phyloP scores from a whole-genome alignment of 2,329 filamentous ascomycete species.

The Tolypocladium inflatum region DNA sequence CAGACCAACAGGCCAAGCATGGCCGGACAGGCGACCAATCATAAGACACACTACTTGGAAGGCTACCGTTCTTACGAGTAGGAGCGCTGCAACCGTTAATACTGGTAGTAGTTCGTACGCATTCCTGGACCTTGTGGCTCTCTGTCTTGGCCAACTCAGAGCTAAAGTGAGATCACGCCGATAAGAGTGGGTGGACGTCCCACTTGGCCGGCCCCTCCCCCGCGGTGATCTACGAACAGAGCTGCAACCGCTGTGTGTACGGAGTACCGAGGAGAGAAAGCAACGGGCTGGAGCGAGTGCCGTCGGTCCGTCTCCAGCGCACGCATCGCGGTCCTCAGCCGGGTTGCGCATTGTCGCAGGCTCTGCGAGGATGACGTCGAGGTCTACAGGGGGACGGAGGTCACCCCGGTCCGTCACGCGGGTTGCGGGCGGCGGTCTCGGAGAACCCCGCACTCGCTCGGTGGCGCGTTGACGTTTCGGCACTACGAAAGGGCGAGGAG shows the following conservation, averaged over 20 bases:
- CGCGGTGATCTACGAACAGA: neutral
- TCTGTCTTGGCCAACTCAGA: neutral
- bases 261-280: too few relatives aligned
- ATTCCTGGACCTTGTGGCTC: neutral
- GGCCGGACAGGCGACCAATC: too few relatives aligned
- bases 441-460: slow-evolving; percentile 8
- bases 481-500: neutral
- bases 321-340: neutral
- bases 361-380: slow-evolving; percentile 13
- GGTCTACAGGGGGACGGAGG: slow-evolving; percentile 5
- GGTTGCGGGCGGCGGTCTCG: slow-evolving; percentile 8
- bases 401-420: neutral
- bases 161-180: neutral
- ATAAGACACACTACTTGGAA: too few relatives aligned
- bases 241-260: neutral
- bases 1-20: too few relatives aligned
- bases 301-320: neutral
- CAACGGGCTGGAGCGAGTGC: neutral
- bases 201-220: neutral
- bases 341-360: neutral
- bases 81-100: too few relatives aligned
- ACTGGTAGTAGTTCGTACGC: neutral
- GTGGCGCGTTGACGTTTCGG: neutral
- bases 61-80: too few relatives aligned
- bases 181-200: neutral